These are phyloP conservation scores for Rhizopogon sp. DNA, from an alignment of 768 basidiomycete genomes.

Conservation along the genomic window DNA sequence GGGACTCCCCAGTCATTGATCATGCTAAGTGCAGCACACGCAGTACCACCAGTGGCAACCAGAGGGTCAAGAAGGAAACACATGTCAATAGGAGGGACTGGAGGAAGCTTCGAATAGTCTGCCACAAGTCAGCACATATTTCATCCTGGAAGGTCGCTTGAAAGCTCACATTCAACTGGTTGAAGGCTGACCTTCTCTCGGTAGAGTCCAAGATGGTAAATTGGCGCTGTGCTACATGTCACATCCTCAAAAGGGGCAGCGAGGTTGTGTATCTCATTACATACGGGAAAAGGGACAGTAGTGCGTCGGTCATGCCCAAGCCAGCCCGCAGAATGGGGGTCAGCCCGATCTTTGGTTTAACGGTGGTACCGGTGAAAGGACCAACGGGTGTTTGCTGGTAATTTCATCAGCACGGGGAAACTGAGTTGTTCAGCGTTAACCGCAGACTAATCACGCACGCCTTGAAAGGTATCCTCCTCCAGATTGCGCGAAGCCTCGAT, in stretches of 20 bases:
- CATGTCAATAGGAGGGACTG: conserved; percentile 67
- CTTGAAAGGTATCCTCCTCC: conserved; percentile 56
- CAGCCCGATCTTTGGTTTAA: conserved; percentile 78
- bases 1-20: conserved; percentile 79
- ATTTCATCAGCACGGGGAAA: not conserved
- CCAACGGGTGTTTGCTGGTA: conserved; percentile 73
- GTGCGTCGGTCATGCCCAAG: conserved; percentile 86
- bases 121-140: not conserved
- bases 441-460: conserved; percentile 39
- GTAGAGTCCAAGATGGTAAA: conserved; percentile 89
- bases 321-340: conserved; percentile 93
- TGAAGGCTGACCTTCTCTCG: conserved; percentile 83
- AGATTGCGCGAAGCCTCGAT: conserved; percentile 75
- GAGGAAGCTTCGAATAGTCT: conserved; percentile 92
- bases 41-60: conserved; percentile 93
- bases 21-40: conserved; percentile 83
- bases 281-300: conserved; percentile 82
- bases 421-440: conserved; percentile 1
- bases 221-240: conserved; percentile 57
- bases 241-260: not conserved
- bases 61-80: conserved; percentile 91
- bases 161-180: conserved; percentile 79
- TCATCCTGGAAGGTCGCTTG: not conserved
- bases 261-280: conserved; percentile 23
- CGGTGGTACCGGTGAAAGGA: conserved; percentile 66